Evolutionary conservation across 306 rosid genomes (phyloP).

Genomic region (Mimosa bimucronata): DNA sequence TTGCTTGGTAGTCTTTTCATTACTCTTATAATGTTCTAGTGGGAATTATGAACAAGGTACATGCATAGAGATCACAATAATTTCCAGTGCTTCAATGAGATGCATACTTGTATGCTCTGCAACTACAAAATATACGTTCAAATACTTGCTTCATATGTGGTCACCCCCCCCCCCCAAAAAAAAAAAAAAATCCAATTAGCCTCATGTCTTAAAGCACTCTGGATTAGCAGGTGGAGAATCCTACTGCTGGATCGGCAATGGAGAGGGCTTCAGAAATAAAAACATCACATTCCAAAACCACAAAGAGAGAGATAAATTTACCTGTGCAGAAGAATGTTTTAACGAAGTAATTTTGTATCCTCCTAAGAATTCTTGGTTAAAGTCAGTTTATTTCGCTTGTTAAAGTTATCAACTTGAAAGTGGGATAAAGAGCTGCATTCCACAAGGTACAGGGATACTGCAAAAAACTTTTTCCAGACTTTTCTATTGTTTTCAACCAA

Average conservation of each 20-base stretch:
- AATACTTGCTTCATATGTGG: too few species aligned
- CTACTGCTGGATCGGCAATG: conserved; percentile 32
- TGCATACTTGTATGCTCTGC: conserved; percentile 4
- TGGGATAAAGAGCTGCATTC: conserved; percentile 29
- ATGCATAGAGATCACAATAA: conserved; percentile 8
- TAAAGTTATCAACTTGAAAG: conserved; percentile 13
- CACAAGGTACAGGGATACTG: conserved; percentile 16
- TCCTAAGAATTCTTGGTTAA: conserved; percentile 16
- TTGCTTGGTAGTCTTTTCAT: conserved; percentile 11
- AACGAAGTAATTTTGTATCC: conserved; percentile 95
- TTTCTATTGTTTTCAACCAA: conserved; percentile 5
- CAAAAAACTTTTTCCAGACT: conserved; percentile 3
- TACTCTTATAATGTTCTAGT: conserved; percentile 2
- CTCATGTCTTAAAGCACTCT: conserved; percentile 35
- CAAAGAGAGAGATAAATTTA: conserved; percentile 73
- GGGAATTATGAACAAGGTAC: conserved; percentile 12
- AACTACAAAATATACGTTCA: background rate
- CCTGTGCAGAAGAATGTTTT: conserved; percentile 92
- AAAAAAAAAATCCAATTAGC: conserved; percentile 3
- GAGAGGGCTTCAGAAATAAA: conserved; percentile 47
- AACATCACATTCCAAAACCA: conserved; percentile 51
- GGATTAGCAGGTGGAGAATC: conserved; percentile 55
- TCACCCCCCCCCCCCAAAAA: too few species aligned
- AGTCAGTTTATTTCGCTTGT: conserved; percentile 12
- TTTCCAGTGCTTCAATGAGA: conserved; percentile 18